phyloP scores from a whole-genome alignment of 495 filamentous ascomycete species.

The Aspergillus carlsbadensis region DNA sequence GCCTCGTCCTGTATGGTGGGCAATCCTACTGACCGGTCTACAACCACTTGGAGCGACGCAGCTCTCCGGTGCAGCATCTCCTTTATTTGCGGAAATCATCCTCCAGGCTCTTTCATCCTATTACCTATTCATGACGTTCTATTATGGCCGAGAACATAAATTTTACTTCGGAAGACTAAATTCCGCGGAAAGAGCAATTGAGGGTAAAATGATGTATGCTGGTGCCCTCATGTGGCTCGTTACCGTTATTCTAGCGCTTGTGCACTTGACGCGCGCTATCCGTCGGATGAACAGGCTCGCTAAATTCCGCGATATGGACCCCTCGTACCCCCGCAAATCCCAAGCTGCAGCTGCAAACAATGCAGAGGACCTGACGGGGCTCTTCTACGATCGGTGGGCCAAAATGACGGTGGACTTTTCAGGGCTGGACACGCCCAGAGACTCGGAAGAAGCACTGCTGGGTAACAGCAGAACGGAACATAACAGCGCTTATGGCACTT shows the following conservation, averaged over 20 bases:
- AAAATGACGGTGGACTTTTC: neutral
- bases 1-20: slow-evolving; percentile 15
- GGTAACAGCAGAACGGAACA: neutral
- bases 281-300: neutral
- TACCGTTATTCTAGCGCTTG: neutral
- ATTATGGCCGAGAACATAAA: slow-evolving; percentile 18
- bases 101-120: slow-evolving; percentile 17
- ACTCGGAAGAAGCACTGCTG: neutral
- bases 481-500: slow-evolving; percentile 2
- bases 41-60: neutral
- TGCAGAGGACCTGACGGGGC: neutral
- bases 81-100: slow-evolving; percentile 16
- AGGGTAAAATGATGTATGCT: slow-evolving; percentile 10
- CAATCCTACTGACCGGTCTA: slow-evolving; percentile 9
- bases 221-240: slow-evolving; percentile 16
- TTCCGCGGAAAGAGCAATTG: neutral
- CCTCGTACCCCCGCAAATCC: neutral
- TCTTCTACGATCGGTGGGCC: neutral
- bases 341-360: neutral
- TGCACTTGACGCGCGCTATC: neutral
- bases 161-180: slow-evolving; percentile 20
- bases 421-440: neutral
- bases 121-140: slow-evolving; percentile 15
- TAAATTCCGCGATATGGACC: neutral
- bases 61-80: slow-evolving; percentile 1